Evolutionary conservation across 768 basidiomycete genomes (phyloP), one percentile per base, ranked within the genome.

Genomic region (Tricholoma saponaceum): DNA sequence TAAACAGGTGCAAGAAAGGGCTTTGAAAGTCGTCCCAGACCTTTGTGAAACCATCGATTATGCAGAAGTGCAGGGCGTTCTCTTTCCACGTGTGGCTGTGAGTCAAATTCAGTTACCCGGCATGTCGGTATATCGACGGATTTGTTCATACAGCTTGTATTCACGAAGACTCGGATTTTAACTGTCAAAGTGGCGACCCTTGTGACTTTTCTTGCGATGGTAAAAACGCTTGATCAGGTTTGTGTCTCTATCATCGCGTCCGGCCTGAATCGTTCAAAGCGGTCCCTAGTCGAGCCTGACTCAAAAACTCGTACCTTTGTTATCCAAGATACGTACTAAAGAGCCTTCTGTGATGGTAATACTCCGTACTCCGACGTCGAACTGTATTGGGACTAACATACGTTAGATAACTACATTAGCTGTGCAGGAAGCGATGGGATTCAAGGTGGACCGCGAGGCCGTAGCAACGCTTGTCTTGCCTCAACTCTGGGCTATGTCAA

Each of bases 401-500:
- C 41, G 57, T 39, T 60, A 92, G 92, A 89, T 94, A 85, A 90
- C 90, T 2, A 93, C 93, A 0, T 75, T 94, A 43, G 83, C 82
- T 20, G 93, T 98, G 0, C 95, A 98, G 73, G 95, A 95, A 70
- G 92, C 92, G 0, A 98, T 97, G 95, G 95, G 95, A 8, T 81
- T 85, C 63, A 97, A 96, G 69, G 87, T 98, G 1, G 95, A 97
- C 63, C 83, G 94, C 50, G 93, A 95, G 71, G 92, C 95, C 9
- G 90, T 94, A 10, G 92, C 92, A 2, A 91, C 89, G 0, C 77
- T 93, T 43, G 90, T 96, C 28, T 76, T 96, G 12, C 93, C 93
- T 8, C 93, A 96, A 76, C 73, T 95, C 25, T 99, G 97, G 97
- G 79, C 89, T 3, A 98, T 99, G 95, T 95, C 91, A 3, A 96